These are phyloP conservation scores for Ambrosiella beaveri DNA, from an alignment of 2,329 filamentous ascomycete species.

Conservation along the genomic window DNA sequence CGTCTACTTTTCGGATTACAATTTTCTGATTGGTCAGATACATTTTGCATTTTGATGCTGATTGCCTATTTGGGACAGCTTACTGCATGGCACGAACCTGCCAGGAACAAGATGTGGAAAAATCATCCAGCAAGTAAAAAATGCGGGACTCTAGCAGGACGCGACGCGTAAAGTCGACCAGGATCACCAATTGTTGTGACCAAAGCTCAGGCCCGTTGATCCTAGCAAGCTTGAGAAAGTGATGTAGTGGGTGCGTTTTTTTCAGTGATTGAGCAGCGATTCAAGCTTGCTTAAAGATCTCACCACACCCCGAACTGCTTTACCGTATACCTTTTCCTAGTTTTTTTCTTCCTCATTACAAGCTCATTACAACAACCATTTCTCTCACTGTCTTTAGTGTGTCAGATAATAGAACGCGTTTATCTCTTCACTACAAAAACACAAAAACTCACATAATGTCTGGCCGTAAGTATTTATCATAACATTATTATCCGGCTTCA, in stretches of 20 bases:
- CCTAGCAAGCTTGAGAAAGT: not conserved
- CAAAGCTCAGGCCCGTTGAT: no score
- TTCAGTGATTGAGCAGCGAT: conserved; percentile 5
- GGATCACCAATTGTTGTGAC: not conserved
- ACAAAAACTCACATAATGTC: conserved; percentile 12
- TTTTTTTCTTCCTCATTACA: not conserved
- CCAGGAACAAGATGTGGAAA: no score
- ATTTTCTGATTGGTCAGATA: not conserved
- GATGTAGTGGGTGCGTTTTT: not conserved
- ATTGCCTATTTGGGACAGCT: no score
- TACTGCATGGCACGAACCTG: no score
- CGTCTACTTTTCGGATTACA: not conserved
- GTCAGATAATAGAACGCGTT: not conserved
- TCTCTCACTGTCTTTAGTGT: not conserved
- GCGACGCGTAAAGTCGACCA: no score
- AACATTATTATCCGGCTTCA: not conserved
- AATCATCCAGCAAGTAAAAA: not conserved
- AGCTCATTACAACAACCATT: not conserved
- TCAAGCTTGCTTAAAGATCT: conserved; percentile 10
- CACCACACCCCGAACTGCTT: not conserved
- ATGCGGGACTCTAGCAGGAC: not conserved
- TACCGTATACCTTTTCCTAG: not conserved
- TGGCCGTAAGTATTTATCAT: conserved; percentile 14
- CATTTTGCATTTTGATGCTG: no score
- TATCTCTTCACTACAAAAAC: not conserved